A percentile compares a stretch with the other conserved stretches of the same genome.
These are phyloP conservation scores for Lobosporangium transversale DNA, from an alignment of 192 early-diverging fungal genomes.

Conservation along the genomic window DNA sequence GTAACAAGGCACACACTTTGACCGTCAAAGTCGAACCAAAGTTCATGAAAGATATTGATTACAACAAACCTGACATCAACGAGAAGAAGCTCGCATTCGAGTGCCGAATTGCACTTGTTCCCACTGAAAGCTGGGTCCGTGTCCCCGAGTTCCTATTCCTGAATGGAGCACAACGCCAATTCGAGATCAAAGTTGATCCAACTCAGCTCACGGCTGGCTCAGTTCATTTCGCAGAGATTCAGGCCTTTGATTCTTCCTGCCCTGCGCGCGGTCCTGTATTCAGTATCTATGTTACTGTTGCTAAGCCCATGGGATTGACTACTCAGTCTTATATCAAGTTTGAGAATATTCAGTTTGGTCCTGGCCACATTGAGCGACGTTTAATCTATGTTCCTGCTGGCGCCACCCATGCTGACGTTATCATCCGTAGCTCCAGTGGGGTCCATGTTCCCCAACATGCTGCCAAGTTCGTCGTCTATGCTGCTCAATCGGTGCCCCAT, in stretches of 20 bases:
- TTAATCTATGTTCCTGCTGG: constrained; percentile 86
- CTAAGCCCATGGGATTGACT: constrained; percentile 73
- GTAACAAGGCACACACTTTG: constrained; percentile 66
- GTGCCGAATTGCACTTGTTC: constrained; percentile 74
- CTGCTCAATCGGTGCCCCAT: constrained; percentile 80
- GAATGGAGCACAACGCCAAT: constrained; percentile 68
- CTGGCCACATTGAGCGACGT: constrained; percentile 81
- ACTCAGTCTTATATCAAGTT: constrained; percentile 63
- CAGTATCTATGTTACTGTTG: constrained; percentile 87
- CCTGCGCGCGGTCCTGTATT: constrained; percentile 84
- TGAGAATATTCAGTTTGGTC: constrained; percentile 68
- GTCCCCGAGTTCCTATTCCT: constrained; percentile 79
- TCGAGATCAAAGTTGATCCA: constrained; percentile 83
- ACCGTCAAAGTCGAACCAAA: constrained; percentile 64
- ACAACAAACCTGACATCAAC: constrained; percentile 65
- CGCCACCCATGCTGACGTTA: constrained; percentile 78
- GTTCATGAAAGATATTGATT: constrained; percentile 72
- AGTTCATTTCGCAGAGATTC: constrained; percentile 81
- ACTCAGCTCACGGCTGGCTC: constrained; percentile 77
- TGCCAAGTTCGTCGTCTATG: constrained; percentile 49
- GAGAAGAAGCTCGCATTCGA: constrained; percentile 80
- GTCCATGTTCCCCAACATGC: constrained; percentile 14
- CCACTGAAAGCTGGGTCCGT: constrained; percentile 80
- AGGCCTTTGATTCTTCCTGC: constrained; percentile 80
- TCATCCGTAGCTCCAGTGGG: constrained; percentile 25